Evolutionary conservation across 2,329 filamentous ascomycete genomes (phyloP).

Genomic region (Calonectria pseudoreteaudii): DNA sequence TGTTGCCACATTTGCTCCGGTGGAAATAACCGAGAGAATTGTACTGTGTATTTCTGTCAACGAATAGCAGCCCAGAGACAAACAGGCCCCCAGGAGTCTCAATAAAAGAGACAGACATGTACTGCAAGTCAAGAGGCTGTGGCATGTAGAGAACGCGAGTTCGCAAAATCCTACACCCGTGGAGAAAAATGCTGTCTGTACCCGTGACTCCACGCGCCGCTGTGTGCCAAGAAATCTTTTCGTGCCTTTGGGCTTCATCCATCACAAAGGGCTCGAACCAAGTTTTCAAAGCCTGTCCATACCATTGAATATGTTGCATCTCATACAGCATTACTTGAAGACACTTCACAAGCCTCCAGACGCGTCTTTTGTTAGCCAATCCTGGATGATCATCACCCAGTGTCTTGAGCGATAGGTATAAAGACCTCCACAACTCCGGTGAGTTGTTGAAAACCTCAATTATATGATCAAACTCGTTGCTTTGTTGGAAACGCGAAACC

Average conservation of each 20-base stretch:
- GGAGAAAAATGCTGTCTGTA: not conserved
- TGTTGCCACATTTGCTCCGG: not conserved
- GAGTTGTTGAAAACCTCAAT: slow-evolving; percentile 1
- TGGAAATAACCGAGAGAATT: slow-evolving; percentile 28
- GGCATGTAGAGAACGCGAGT: not conserved
- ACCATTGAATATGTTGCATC: slow-evolving; percentile 19
- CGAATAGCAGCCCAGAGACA: slow-evolving; percentile 24
- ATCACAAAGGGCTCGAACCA: slow-evolving; percentile 16
- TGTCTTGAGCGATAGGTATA: slow-evolving; percentile 15
- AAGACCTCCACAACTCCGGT: slow-evolving; percentile 22
- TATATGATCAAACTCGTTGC: slow-evolving; percentile 23
- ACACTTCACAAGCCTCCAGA: not conserved
- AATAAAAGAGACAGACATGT: slow-evolving; percentile 26
- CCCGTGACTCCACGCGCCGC: slow-evolving; percentile 10
- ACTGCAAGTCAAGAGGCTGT: slow-evolving; percentile 6
- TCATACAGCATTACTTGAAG: slow-evolving; percentile 12
- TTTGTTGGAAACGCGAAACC: slow-evolving; percentile 26
- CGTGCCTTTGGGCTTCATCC: not conserved
- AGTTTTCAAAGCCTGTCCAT: not conserved
- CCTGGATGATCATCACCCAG: not conserved
- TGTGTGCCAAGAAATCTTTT: not conserved
- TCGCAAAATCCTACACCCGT: slow-evolving; percentile 18
- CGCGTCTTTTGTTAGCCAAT: slow-evolving; percentile 21
- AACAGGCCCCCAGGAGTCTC: not conserved
- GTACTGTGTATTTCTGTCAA: not conserved